Conservation (phyloP, 176 grass and related monocot genomes). For the maize (Zea mays) region Zm-B73-REFERENCE-NAM-5.0 NC_050096.1:279109001-279109500, state of each 20-base stretch:
- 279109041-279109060: not conserved
- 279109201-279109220: not conserved
- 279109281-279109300: not conserved
- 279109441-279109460: no score
- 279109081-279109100: constrained; percentile 3
- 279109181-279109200: not conserved
- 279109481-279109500: no score
- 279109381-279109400: not conserved
- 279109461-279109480: no score
- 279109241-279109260: not conserved
- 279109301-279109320: not conserved
- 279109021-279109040: not conserved
- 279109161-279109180: not conserved
- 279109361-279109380: not conserved
- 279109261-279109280: not conserved
- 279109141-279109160: not conserved
- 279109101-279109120: not conserved
- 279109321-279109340: not conserved
- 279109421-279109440: no score
- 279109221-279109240: not conserved
- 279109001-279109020: not conserved
- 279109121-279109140: not conserved
- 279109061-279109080: not conserved
- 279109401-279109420: no score
- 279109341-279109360: not conserved